Evolutionary conservation across 495 filamentous ascomycete species (phyloP), one percentile per base, ranked within the genome.

Genomic region (Hapsidospora chrysogenum): DNA sequence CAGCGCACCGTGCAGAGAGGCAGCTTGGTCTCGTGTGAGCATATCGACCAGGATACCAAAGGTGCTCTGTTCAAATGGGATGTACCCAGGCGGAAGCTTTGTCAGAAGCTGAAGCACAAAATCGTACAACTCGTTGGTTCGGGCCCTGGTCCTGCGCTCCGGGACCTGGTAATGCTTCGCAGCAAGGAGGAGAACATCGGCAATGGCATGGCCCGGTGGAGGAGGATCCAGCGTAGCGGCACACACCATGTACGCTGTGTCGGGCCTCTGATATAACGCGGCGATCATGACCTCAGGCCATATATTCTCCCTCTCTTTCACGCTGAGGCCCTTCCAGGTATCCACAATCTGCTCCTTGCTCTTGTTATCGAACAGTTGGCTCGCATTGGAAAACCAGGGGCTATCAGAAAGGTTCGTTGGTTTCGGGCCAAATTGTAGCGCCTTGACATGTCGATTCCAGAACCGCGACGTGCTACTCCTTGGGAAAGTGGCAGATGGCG

Each of bases 51-150:
- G 13, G 1, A 26, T n/a, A n/a, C 33, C 33, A n/a, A 13, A 16
- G 8, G 23, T 27, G 13, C 33, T 21, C 13, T 36, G 33, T 8
- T 16, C 21, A 25, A 36, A 22, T 11, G 21, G 33, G n/a, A 26
- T 16, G 25, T 26, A 23, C 11, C 23, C 33, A n/a, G 33, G 9
- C 11, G 33, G 33, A 11, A 23, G 9, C 5, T 36, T 16, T 17
- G 17, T 22, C 5, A 36, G 22, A n/a, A 33, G 7, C 9, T 32
- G 23, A 0, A 27, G 10, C 29, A 39, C 14, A 9, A 33, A 3
- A n/a, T 37, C 36, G 8, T 30, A 29, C 28, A 37, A 15, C 11
- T 37, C 27, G 9, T 28, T 28, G 10, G n/a, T n/a, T n/a, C n/a
- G n/a, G n/a, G 36, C 17, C 17, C 20, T 30, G 16, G 17, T 4